These are phyloP conservation scores for Rhodosporidiobolus odoratus DNA, from an alignment of 768 basidiomycete genomes.

Conservation along the genomic window DNA sequence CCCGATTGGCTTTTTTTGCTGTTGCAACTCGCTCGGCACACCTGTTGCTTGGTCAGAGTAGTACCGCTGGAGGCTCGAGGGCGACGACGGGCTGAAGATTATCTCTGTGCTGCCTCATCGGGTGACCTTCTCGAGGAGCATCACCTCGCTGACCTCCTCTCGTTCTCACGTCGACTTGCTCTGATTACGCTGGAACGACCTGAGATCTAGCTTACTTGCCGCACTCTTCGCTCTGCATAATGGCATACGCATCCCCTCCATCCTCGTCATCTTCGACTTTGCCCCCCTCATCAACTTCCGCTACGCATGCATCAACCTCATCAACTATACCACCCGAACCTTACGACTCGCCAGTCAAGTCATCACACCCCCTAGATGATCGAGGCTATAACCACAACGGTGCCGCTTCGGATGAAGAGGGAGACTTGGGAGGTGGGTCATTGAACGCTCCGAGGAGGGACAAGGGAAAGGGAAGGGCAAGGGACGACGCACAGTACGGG, in stretches of 20 bases:
- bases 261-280: background rate
- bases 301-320: background rate
- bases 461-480: constrained; percentile 10
- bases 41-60: too few relatives aligned
- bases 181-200: too few relatives aligned
- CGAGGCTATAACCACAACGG: background rate
- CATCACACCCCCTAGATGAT: background rate
- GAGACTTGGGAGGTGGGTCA: background rate
- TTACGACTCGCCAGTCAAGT: constrained; percentile 10
- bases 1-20: too few relatives aligned
- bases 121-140: too few relatives aligned
- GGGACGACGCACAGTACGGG: background rate
- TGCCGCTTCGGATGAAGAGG: background rate
- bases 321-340: background rate
- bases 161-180: too few relatives aligned
- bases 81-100: too few relatives aligned
- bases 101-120: too few relatives aligned
- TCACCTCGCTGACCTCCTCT: too few relatives aligned
- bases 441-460: background rate
- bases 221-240: too few relatives aligned
- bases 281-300: background rate
- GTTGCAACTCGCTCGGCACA: too few relatives aligned
- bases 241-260: background rate
- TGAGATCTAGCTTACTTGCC: too few relatives aligned
- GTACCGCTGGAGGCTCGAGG: too few relatives aligned